phyloP scores from a whole-genome alignment of 768 basidiomycete genomes.

The Calocybe cyanea region DNA sequence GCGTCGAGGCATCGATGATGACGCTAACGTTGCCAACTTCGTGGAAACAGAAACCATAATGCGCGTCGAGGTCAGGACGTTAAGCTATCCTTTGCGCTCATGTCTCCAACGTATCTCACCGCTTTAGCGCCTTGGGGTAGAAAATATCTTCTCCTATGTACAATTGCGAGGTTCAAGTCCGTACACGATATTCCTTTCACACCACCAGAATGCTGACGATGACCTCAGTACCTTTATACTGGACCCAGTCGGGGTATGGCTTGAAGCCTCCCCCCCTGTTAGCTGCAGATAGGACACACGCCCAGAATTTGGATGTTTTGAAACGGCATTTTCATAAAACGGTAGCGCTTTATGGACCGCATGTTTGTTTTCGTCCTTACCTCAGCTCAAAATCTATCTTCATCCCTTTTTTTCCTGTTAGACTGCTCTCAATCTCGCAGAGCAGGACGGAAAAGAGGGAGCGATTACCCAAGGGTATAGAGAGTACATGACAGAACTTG shows the following conservation, averaged over 20 bases:
- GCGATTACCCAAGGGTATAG: constrained; percentile 75
- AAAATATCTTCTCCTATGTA: constrained; percentile 83
- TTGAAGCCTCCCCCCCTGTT: constrained; percentile 86
- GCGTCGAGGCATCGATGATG: constrained; percentile 89
- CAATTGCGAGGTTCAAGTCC: constrained; percentile 90
- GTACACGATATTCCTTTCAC: neutral
- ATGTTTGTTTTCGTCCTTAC: constrained; percentile 39
- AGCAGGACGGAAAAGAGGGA: constrained; percentile 86
- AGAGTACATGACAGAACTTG: constrained; percentile 58
- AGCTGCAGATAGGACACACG: constrained; percentile 65
- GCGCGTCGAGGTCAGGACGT: constrained; percentile 61
- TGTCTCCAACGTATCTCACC: neutral
- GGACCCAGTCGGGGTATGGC: constrained; percentile 85
- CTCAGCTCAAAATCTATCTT: too few species aligned
- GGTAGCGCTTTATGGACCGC: constrained; percentile 68
- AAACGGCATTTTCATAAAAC: constrained; percentile 71
- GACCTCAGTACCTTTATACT: constrained; percentile 80
- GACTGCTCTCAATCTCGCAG: constrained; percentile 87
- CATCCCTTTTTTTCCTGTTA: constrained; percentile 26
- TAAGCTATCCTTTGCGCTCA: neutral
- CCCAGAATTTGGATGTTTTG: constrained; percentile 67
- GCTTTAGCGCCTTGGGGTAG: constrained; percentile 62
- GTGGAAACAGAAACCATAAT: constrained; percentile 93
- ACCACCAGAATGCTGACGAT: constrained; percentile 8
- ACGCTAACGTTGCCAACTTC: constrained; percentile 92